Conservation (phyloP, 73 alveolate genomes). For the Paramecium biaurelia region DNA sequence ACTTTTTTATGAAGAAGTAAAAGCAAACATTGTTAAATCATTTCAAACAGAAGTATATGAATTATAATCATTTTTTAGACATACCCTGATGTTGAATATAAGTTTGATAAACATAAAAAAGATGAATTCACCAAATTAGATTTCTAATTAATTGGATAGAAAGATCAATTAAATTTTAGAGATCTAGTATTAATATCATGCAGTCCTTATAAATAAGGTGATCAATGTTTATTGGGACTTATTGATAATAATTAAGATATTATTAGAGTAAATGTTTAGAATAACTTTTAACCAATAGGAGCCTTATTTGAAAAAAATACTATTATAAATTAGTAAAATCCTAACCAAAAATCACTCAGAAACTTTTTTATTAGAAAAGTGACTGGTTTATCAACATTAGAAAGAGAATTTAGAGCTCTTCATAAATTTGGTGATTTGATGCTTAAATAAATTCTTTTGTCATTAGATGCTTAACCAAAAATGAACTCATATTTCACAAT, state of each 20-base stretch:
- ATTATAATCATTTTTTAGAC: background rate
- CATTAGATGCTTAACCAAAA: background rate
- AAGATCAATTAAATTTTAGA: background rate
- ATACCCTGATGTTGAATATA: background rate
- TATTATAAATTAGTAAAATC: background rate
- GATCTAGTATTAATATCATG: slow-evolving; percentile 29
- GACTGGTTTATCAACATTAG: background rate
- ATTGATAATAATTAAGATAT: background rate
- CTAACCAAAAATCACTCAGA: background rate
- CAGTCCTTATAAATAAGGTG: background rate
- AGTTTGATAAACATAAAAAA: background rate
- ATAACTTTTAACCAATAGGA: background rate
- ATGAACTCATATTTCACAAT: slow-evolving; percentile 25
- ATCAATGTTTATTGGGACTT: background rate
- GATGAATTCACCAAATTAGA: slow-evolving; percentile 20
- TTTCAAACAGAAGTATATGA: slow-evolving; percentile 51
- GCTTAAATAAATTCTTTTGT: slow-evolving; percentile 10
- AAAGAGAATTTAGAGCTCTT: slow-evolving; percentile 29
- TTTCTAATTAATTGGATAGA: background rate
- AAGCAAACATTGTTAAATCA: slow-evolving; percentile 56
- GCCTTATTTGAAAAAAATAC: background rate
- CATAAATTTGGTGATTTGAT: slow-evolving; percentile 30
- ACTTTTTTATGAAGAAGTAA: slow-evolving; percentile 53
- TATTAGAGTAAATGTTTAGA: background rate
- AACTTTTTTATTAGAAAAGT: slow-evolving; percentile 22